phyloP scores from a whole-genome alignment of 2,329 filamentous ascomycete genomes.

The Nothopassalora personata region DNA sequence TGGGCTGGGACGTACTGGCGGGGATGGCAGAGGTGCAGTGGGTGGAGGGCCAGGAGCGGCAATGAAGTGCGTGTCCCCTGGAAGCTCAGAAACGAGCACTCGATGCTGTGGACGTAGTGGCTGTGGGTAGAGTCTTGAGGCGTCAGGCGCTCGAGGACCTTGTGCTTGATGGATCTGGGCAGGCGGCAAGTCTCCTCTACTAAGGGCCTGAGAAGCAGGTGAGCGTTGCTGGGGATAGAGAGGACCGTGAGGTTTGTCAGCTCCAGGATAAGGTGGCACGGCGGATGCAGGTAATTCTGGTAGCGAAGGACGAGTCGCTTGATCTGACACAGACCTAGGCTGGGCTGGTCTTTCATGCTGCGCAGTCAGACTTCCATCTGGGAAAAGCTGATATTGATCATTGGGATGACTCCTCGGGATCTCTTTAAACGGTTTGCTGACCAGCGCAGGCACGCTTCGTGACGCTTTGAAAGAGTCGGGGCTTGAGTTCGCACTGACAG shows the following conservation, averaged over 20 bases:
- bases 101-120: background rate
- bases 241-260: background rate
- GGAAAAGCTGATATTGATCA: background rate
- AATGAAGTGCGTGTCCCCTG: constrained; percentile 4
- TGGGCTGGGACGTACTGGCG: background rate
- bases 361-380: background rate
- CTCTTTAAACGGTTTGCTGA: background rate
- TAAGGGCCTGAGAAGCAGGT: background rate
- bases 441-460: background rate
- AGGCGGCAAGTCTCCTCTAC: background rate
- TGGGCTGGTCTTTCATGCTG: background rate
- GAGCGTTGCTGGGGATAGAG: background rate
- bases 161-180: background rate
- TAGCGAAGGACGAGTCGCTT: background rate
- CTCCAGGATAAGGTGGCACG: background rate
- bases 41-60: background rate
- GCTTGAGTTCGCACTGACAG: background rate
- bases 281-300: background rate
- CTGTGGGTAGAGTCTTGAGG: background rate
- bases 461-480: background rate
- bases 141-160: background rate
- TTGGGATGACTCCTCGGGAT: background rate
- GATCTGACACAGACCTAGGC: background rate
- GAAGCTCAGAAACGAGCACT: constrained; percentile 3
- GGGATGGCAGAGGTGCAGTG: background rate